These are phyloP conservation scores for Haplographium delicatum DNA, from an alignment of 495 filamentous ascomycete genomes.

Conservation along the genomic window DNA sequence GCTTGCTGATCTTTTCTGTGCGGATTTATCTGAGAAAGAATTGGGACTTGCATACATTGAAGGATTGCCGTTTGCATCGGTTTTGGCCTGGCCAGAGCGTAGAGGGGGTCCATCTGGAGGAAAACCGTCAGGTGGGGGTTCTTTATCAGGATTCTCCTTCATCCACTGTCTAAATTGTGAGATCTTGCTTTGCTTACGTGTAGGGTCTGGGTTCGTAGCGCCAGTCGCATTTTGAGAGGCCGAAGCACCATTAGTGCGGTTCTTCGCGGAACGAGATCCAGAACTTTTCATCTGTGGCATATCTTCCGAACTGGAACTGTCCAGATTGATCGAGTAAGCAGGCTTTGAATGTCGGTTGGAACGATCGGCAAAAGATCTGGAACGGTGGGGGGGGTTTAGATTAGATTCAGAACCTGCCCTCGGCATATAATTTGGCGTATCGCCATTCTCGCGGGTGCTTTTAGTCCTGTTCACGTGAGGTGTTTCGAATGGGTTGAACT, in stretches of 20 bases:
- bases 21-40: neutral
- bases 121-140: constrained; percentile 15
- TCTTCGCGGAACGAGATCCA: neutral
- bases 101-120: constrained; percentile 21
- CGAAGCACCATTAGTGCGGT: neutral
- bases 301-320: constrained; percentile 16
- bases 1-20: neutral
- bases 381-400: constrained; percentile 11
- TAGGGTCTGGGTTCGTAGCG: neutral
- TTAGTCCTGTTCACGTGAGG: constrained; percentile 34
- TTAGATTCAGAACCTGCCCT: constrained; percentile 19
- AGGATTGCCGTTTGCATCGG: constrained; percentile 18
- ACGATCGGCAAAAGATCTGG: constrained; percentile 5
- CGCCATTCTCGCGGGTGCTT: constrained; percentile 26
- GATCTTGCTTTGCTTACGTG: constrained; percentile 18
- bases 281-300: neutral
- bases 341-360: neutral
- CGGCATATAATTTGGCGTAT: constrained; percentile 5
- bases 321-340: neutral
- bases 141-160: constrained; percentile 13
- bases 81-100: constrained; percentile 12
- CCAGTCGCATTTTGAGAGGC: neutral
- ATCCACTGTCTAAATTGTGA: constrained; percentile 18
- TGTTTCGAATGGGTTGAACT: constrained; percentile 48
- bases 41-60: constrained; percentile 34